Evolutionary conservation across 768 basidiomycete species (phyloP).

Genomic region (Butyriboletus loyo): DNA sequence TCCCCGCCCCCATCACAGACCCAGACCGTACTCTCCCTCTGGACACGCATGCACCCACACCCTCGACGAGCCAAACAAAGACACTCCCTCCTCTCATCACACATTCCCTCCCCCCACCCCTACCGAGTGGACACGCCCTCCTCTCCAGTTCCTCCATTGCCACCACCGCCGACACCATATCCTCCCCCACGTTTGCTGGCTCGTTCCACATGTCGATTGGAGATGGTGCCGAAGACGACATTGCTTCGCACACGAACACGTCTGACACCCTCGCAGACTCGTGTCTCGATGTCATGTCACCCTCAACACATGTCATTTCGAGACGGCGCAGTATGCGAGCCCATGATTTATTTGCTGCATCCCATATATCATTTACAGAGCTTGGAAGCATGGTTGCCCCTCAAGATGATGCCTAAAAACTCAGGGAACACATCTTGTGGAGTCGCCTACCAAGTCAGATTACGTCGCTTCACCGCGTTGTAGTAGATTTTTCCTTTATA

Average conservation of each 20-base stretch:
- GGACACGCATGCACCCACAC: neutral
- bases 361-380: slow-evolving; percentile 26
- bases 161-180: neutral
- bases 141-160: neutral
- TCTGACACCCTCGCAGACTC: slow-evolving; percentile 14
- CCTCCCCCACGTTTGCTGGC: neutral
- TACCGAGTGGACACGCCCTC: neutral
- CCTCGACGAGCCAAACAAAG: neutral
- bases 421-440: neutral
- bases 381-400: slow-evolving; percentile 24
- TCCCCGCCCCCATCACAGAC: neutral
- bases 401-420: neutral
- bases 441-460: neutral
- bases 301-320: slow-evolving; percentile 2
- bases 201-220: neutral
- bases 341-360: slow-evolving; percentile 25
- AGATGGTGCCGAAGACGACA: neutral
- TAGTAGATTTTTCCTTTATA: neutral
- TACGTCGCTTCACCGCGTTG: neutral
- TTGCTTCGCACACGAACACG: neutral
- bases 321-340: slow-evolving; percentile 20
- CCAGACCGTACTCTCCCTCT: neutral
- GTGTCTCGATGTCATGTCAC: slow-evolving; percentile 20
- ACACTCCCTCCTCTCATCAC: slow-evolving; percentile 5
- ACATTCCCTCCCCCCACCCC: slow-evolving; percentile 7